Evolutionary conservation across 257 asterid species (phyloP).

Genomic region (Nyctanthes arbortristis): DNA sequence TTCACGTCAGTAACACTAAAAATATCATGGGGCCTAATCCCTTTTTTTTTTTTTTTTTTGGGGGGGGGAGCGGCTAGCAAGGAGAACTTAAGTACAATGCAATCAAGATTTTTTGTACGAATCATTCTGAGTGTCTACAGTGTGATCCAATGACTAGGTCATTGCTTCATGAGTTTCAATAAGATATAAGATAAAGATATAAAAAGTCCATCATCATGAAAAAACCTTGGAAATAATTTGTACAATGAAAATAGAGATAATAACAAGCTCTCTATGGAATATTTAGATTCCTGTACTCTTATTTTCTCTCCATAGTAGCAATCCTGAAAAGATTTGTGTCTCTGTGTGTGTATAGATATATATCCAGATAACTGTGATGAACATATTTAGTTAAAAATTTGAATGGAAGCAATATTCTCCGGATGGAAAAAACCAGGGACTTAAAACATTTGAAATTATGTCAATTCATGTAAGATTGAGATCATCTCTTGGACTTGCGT

Average conservation of each 20-base stretch:
- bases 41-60: no score
- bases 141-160: not conserved
- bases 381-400: not conserved
- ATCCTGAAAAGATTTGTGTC: not conserved
- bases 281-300: not conserved
- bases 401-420: not conserved
- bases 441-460: not conserved
- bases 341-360: no score
- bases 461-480: not conserved
- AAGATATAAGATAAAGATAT: not conserved
- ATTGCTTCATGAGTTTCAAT: not conserved
- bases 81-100: not conserved
- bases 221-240: not conserved
- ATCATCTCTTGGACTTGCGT: not conserved
- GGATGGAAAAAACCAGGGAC: slow-evolving; percentile 2
- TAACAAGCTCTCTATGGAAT: not conserved
- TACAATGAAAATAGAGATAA: not conserved
- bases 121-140: not conserved
- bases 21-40: no score
- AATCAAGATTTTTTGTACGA: not conserved
- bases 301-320: slow-evolving; percentile 3
- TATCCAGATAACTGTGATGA: not conserved
- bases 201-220: no score
- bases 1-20: not conserved
- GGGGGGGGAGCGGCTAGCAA: no score